phyloP scores from a whole-genome alignment of 2,329 filamentous ascomycete species.

The Aurifilum marmelostoma region DNA sequence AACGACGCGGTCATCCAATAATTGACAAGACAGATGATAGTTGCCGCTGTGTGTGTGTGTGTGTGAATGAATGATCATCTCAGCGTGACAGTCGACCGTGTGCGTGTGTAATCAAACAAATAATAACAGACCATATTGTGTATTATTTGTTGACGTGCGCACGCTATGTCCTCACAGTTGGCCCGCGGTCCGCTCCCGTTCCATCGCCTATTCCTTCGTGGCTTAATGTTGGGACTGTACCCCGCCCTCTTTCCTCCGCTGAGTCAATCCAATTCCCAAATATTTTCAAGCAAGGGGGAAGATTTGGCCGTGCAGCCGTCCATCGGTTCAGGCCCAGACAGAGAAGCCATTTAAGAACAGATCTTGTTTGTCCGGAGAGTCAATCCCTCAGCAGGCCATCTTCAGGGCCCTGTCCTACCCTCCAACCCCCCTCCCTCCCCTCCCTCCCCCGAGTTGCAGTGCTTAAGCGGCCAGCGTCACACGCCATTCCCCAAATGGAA shows the following conservation, averaged over 20 bases:
- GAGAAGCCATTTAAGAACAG: too few species aligned
- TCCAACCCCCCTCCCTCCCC: not conserved
- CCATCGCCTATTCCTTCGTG: constrained; percentile 8
- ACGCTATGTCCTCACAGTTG: not conserved
- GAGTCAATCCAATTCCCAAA: not conserved
- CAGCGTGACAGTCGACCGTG: not conserved
- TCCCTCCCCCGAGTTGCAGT: not conserved
- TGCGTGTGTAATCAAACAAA: not conserved
- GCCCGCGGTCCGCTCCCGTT: not conserved
- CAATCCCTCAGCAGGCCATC: not conserved
- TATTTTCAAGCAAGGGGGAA: not conserved
- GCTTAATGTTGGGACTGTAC: not conserved
- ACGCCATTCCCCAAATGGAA: constrained; percentile 4
- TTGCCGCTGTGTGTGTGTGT: too few species aligned
- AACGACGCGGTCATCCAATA: not conserved
- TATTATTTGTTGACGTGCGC: not conserved
- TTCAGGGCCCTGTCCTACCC: not conserved
- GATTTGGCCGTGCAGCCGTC: not conserved
- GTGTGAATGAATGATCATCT: not conserved
- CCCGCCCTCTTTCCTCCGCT: not conserved
- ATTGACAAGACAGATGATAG: not conserved
- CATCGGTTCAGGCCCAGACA: not conserved
- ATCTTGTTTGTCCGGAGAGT: not conserved
- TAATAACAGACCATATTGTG: not conserved
- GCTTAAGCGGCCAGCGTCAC: not conserved